A percentile compares a stretch with the other conserved stretches of the same genome.
Conservation (phyloP, 73 alveolate species). For the Effrenium voratum region DNA sequence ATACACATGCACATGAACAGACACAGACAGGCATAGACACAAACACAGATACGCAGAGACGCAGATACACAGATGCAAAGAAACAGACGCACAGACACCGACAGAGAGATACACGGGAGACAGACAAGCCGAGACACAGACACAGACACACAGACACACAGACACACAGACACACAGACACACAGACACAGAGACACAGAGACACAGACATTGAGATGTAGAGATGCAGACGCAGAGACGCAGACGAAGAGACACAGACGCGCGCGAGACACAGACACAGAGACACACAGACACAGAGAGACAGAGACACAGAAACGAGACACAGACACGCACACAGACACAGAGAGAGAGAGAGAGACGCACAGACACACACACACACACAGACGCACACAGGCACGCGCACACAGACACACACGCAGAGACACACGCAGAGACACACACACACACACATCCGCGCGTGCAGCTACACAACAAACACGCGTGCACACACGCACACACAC, state of each 20-base stretch:
- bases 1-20: not conserved
- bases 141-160: slow-evolving; percentile 26
- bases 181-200: slow-evolving; percentile 27
- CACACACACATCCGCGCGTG: slow-evolving; percentile 3
- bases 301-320: slow-evolving; percentile 28
- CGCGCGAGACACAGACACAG: not conserved
- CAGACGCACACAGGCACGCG: slow-evolving; percentile 1
- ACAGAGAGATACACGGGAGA: not conserved
- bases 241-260: slow-evolving; percentile 27
- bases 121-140: slow-evolving; percentile 4
- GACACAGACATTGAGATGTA: slow-evolving; percentile 10
- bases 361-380: slow-evolving; percentile 40
- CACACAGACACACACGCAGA: slow-evolving; percentile 33
- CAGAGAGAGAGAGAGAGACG: slow-evolving; percentile 15
- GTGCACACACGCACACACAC: not conserved
- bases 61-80: slow-evolving; percentile 4
- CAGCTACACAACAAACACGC: slow-evolving; percentile 24
- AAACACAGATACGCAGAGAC: not conserved
- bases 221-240: slow-evolving; percentile 6
- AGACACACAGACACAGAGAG: slow-evolving; percentile 22
- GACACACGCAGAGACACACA: slow-evolving; percentile 19
- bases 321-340: slow-evolving; percentile 43
- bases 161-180: slow-evolving; percentile 34
- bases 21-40: slow-evolving; percentile 21
- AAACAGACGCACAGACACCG: slow-evolving; percentile 18